Conservation (phyloP, 1,284 basidiomycete species). For the Ustanciosporium gigantosporum region DNA sequence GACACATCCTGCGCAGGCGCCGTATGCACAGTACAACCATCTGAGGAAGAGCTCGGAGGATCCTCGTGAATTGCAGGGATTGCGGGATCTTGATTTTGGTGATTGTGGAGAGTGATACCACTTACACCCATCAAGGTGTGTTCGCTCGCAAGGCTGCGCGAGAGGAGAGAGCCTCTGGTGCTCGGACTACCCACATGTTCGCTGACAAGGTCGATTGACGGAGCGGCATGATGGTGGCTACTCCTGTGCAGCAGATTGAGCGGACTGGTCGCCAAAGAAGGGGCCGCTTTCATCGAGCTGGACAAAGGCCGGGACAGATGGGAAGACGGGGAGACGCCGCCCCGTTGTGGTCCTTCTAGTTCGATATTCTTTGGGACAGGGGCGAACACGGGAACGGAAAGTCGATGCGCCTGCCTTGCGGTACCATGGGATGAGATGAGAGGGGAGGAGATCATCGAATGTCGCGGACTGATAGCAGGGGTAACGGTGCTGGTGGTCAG, state of each 20-base stretch:
- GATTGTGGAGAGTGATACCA: conserved; percentile 35
- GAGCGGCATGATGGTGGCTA: conserved; percentile 35
- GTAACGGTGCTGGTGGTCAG: conserved; percentile 38
- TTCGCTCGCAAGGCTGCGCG: conserved; percentile 43
- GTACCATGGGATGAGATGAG: conserved; percentile 7
- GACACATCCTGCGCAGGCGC: no score
- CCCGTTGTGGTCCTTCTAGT: conserved; percentile 3
- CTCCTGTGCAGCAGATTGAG: conserved; percentile 41
- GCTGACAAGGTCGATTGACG: conserved; percentile 40
- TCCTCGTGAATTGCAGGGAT: neutral
- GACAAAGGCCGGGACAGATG: neutral
- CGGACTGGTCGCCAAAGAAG: conserved; percentile 20
- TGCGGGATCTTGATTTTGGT: neutral
- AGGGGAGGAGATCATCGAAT: conserved; percentile 17
- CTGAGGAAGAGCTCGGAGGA: neutral
- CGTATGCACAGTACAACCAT: neutral
- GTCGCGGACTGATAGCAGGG: conserved; percentile 33
- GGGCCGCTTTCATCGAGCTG: neutral
- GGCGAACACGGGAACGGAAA: conserved; percentile 24
- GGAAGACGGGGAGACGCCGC: neutral
- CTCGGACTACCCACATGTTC: conserved; percentile 38
- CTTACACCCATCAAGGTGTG: conserved; percentile 43
- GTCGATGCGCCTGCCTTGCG: conserved; percentile 7
- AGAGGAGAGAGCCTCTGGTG: conserved; percentile 19
- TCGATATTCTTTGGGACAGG: conserved; percentile 18